Evolutionary conservation across 1,284 basidiomycete genomes (phyloP).

Genomic region (Cryptococcus sp.): DNA sequence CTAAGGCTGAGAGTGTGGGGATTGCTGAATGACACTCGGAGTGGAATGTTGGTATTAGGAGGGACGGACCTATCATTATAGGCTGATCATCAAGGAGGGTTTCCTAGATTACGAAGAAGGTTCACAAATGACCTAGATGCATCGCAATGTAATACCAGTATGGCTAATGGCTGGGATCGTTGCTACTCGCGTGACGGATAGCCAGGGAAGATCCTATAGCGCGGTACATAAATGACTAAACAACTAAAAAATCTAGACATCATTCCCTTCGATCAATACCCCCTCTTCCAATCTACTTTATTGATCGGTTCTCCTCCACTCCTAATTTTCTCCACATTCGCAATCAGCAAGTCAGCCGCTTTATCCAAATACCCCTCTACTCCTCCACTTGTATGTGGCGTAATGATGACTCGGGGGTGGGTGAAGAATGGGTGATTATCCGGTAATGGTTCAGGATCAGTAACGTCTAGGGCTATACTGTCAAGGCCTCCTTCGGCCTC

Average conservation of each 20-base stretch:
- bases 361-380: slow-evolving; percentile 36
- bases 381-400: slow-evolving; percentile 41
- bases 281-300: slow-evolving; percentile 39
- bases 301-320: slow-evolving; percentile 37
- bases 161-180: no score
- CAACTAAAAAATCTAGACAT: no score
- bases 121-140: no score
- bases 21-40: no score
- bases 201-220: no score
- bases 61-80: no score
- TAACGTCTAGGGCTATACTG: slow-evolving; percentile 45
- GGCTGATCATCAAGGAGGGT: no score
- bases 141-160: no score
- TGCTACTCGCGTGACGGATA: no score
- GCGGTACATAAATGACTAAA: no score
- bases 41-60: no score
- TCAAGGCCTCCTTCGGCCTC: slow-evolving; percentile 24
- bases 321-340: slow-evolving; percentile 41
- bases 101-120: no score
- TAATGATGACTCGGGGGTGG: slow-evolving; percentile 41
- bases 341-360: slow-evolving; percentile 43
- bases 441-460: slow-evolving; percentile 48
- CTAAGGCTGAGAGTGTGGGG: slow-evolving; percentile 3
- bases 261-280: slow-evolving; percentile 26
- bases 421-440: slow-evolving; percentile 38